Percentiles rank a stretch among this genome's conserved stretches.
Evolutionary conservation across 345 rosid species (phyloP).

Genomic region (Gossypioides kirkii): DNA sequence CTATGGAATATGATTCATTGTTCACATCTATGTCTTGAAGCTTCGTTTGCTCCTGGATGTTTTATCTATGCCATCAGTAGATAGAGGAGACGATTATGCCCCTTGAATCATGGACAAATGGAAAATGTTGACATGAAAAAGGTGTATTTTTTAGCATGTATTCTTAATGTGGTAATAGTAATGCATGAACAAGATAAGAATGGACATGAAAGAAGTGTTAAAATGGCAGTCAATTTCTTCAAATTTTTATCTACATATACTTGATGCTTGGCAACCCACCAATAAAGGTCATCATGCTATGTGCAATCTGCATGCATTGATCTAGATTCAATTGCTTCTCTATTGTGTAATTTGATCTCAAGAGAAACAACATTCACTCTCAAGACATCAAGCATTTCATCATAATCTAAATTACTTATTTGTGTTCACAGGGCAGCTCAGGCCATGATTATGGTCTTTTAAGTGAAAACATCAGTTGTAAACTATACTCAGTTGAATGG

Average conservation of each 20-base stretch:
- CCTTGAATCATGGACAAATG: background rate
- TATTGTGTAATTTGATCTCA: background rate
- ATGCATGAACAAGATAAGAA: background rate
- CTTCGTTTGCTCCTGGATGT: background rate
- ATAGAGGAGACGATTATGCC: background rate
- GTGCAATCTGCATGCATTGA: background rate
- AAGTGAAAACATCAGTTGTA: background rate
- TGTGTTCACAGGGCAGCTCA: background rate
- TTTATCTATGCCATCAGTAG: background rate
- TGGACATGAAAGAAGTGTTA: background rate
- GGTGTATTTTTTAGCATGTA: background rate
- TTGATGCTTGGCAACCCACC: background rate
- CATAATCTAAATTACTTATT: background rate
- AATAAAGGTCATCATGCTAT: background rate
- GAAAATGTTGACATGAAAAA: background rate
- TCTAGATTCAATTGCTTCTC: background rate
- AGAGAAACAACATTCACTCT: background rate
- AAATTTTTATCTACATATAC: background rate
- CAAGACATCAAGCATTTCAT: background rate
- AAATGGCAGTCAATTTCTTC: background rate
- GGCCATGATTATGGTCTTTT: background rate
- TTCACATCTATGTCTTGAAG: background rate
- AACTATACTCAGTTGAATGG: background rate
- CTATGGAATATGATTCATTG: background rate
- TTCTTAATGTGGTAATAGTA: background rate